phyloP scores from a whole-genome alignment of 306 rosid species.

The Alnus rubra region DNA sequence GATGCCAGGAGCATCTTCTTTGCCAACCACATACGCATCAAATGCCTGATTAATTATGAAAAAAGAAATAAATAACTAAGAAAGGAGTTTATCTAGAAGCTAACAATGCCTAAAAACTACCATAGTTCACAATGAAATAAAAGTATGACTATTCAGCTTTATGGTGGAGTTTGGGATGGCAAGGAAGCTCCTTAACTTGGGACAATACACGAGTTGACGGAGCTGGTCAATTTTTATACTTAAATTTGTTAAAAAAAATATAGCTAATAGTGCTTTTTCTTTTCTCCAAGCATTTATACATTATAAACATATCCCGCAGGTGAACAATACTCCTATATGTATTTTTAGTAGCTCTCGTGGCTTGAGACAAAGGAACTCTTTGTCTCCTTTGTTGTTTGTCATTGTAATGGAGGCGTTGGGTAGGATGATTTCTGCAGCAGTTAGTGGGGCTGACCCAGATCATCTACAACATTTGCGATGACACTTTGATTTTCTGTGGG shows the following conservation, averaged over 20 bases:
- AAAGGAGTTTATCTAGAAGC: constrained; percentile 19
- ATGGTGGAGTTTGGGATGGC: neutral
- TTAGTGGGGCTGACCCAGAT: too few species aligned
- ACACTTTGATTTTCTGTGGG: too few species aligned
- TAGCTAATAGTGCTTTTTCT: neutral
- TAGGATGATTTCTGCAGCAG: too few species aligned
- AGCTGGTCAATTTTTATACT: neutral
- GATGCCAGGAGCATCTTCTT: constrained; percentile 85
- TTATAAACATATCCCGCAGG: neutral
- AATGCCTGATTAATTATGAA: constrained; percentile 53
- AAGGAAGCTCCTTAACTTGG: neutral
- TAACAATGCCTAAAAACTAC: constrained; percentile 18
- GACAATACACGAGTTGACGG: neutral
- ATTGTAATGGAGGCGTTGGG: too few species aligned
- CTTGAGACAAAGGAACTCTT: too few species aligned
- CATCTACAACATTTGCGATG: too few species aligned
- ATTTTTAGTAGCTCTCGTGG: too few species aligned
- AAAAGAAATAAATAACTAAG: neutral
- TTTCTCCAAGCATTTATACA: neutral
- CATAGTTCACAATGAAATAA: constrained; percentile 1
- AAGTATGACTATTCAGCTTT: constrained; percentile 1
- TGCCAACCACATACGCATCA: constrained; percentile 80
- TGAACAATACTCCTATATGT: too few species aligned
- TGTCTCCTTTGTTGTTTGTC: too few species aligned
- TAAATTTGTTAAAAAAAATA: neutral